A percentile compares a stretch with the other conserved stretches of the same genome.
Evolutionary conservation across 176 grass and related monocot genomes (phyloP).

Genomic region (Eremochloa ophiuroides): DNA sequence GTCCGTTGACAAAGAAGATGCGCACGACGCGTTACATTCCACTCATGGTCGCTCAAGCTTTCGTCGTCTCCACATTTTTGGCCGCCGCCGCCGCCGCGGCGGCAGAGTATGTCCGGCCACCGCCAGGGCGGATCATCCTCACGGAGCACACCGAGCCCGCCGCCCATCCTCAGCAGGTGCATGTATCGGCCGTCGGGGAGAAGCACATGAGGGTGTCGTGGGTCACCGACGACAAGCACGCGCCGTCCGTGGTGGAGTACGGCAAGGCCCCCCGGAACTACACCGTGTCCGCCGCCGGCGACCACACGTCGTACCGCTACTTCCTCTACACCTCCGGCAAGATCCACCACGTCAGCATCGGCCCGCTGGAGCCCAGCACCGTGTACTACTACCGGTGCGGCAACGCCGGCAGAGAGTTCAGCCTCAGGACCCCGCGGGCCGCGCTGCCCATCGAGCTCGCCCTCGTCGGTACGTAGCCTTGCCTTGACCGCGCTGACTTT

Average conservation of each 20-base stretch:
- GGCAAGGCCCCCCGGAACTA: slow-evolving; percentile 47
- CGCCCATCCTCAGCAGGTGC: slow-evolving; percentile 74
- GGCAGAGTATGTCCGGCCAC: slow-evolving; percentile 42
- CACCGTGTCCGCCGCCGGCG: slow-evolving; percentile 47
- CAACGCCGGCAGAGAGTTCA: slow-evolving; percentile 52
- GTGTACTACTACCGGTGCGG: slow-evolving; percentile 90
- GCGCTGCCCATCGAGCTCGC: slow-evolving; percentile 70
- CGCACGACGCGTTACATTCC: background rate
- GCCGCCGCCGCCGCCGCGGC: background rate
- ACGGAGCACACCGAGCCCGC: slow-evolving; percentile 46
- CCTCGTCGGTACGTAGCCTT: slow-evolving; percentile 44
- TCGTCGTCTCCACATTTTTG: background rate
- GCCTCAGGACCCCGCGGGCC: slow-evolving; percentile 64
- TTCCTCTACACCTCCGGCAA: slow-evolving; percentile 82
- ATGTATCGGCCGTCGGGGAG: slow-evolving; percentile 44
- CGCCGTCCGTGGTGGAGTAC: slow-evolving; percentile 61
- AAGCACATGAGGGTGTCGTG: slow-evolving; percentile 62
- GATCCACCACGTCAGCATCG: slow-evolving; percentile 93
- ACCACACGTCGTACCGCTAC: slow-evolving; percentile 74
- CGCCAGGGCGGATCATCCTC: slow-evolving; percentile 44
- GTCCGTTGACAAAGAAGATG: background rate
- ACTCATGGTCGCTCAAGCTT: background rate
- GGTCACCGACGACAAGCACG: slow-evolving; percentile 66
- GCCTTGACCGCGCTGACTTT: no score
- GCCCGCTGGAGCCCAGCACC: slow-evolving; percentile 53